These are phyloP conservation scores for Suhomyces panamericanus DNA, from an alignment of 1,139 yeast genomes.

Conservation along the genomic window DNA sequence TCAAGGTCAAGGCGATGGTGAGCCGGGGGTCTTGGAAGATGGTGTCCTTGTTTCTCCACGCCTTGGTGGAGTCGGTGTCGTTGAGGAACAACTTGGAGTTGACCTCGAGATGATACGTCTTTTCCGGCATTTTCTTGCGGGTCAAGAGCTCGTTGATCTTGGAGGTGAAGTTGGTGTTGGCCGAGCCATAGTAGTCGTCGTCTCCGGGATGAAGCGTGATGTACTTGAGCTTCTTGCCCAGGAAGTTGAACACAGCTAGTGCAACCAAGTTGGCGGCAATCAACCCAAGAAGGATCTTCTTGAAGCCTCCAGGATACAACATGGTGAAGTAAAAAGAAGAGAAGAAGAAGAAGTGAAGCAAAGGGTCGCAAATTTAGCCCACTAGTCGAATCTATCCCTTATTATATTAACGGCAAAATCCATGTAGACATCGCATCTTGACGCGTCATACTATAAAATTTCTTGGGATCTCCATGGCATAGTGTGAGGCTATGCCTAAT, in stretches of 20 bases:
- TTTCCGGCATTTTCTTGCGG: conserved; percentile 1
- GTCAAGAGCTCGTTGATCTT: conserved; percentile 2
- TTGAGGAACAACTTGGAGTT: conserved; percentile 10
- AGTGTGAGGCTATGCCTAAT: background rate
- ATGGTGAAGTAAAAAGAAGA: background rate
- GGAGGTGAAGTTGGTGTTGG: conserved; percentile 1
- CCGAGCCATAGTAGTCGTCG: background rate
- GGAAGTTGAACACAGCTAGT: conserved; percentile 3
- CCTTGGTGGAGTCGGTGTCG: conserved; percentile 13
- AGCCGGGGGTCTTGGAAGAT: conserved; percentile 19
- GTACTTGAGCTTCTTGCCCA: background rate
- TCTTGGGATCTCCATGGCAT: background rate
- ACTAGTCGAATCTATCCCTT: no score
- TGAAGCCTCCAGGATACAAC: conserved; percentile 2
- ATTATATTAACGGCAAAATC: no score
- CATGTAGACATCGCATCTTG: no score
- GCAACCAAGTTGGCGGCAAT: conserved; percentile 3
- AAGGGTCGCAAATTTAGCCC: background rate
- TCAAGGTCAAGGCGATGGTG: conserved; percentile 18
- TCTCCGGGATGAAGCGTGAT: conserved; percentile 1
- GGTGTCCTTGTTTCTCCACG: conserved; percentile 15
- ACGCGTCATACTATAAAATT: no score
- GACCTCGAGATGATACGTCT: background rate
- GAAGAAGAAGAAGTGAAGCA: background rate
- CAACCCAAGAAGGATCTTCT: conserved; percentile 4